A percentile compares a stretch with the other conserved stretches of the same genome.
These are phyloP conservation scores for Waltergamsia citrina DNA, from an alignment of 2,329 filamentous ascomycete species.

Conservation along the genomic window DNA sequence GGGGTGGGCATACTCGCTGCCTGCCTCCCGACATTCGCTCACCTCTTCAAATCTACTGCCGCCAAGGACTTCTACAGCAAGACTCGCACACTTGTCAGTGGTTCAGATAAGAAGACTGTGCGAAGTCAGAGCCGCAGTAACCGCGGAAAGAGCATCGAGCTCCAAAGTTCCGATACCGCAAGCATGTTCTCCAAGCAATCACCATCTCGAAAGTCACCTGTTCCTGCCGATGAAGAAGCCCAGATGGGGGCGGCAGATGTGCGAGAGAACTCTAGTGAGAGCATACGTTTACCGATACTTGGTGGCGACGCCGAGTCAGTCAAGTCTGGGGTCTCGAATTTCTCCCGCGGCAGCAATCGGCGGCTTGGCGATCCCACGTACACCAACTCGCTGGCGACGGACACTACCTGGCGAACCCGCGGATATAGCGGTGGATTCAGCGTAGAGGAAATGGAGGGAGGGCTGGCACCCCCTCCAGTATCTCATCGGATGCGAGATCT, in stretches of 20 bases:
- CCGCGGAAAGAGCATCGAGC: background rate
- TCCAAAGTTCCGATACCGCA: too few species aligned
- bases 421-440: background rate
- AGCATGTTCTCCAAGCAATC: too few species aligned
- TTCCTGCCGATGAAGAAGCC: too few species aligned
- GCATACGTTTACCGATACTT: background rate
- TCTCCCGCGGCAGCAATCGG: background rate
- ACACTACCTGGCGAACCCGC: background rate
- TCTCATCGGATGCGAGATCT: background rate
- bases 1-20: constrained; percentile 1
- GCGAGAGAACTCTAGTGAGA: background rate
- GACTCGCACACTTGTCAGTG: background rate
- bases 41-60: background rate
- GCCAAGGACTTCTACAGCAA: background rate
- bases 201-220: too few species aligned
- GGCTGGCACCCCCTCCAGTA: background rate
- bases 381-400: background rate
- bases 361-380: background rate
- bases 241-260: too few species aligned
- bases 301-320: background rate
- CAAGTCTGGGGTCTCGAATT: background rate
- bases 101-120: background rate
- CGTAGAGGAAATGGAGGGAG: background rate
- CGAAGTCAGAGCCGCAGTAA: background rate
- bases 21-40: background rate